Evolutionary conservation across 371 early-diverging fungal genomes (phyloP).

Genomic region (Mucor velutinosus): DNA sequence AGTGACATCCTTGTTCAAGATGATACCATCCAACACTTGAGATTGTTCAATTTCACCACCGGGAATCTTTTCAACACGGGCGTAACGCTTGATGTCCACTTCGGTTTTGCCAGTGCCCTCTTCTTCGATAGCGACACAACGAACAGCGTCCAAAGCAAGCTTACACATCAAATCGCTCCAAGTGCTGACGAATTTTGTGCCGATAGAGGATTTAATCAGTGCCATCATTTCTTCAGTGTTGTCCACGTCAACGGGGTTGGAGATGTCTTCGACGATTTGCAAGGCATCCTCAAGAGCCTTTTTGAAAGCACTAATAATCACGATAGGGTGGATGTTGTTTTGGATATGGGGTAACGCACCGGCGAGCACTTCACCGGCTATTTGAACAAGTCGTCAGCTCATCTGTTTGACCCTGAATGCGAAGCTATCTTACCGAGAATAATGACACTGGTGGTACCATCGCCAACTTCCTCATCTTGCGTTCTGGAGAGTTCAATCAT

Average conservation of each 20-base stretch:
- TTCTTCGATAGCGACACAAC: slow-evolving; percentile 80
- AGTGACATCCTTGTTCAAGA: slow-evolving; percentile 99
- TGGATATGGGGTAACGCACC: slow-evolving; percentile 93
- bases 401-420: not conserved
- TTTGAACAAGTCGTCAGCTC: not conserved
- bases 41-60: slow-evolving; percentile 98
- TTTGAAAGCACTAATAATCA: slow-evolving; percentile 93
- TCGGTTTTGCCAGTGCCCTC: slow-evolving; percentile 76
- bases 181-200: slow-evolving; percentile 96
- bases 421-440: slow-evolving; percentile 76
- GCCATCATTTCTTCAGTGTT: slow-evolving; percentile 88
- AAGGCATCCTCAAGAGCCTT: slow-evolving; percentile 93
- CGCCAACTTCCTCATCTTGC: slow-evolving; percentile 99
- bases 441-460: slow-evolving; percentile 99
- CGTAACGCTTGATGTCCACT: slow-evolving; percentile 98
- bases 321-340: slow-evolving; percentile 98
- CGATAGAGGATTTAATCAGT: slow-evolving; percentile 91
- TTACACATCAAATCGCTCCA: slow-evolving; percentile 98
- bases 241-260: slow-evolving; percentile 81
- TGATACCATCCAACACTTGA: slow-evolving; percentile 97
- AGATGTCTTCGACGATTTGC: slow-evolving; percentile 80
- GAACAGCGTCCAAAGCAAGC: slow-evolving; percentile 96
- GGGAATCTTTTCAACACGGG: slow-evolving; percentile 98
- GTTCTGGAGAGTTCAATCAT: slow-evolving; percentile 99
- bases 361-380: slow-evolving; percentile 96